These are phyloP conservation scores for Argentina anserina DNA, from an alignment of 306 rosid species.

Conservation along the genomic window DNA sequence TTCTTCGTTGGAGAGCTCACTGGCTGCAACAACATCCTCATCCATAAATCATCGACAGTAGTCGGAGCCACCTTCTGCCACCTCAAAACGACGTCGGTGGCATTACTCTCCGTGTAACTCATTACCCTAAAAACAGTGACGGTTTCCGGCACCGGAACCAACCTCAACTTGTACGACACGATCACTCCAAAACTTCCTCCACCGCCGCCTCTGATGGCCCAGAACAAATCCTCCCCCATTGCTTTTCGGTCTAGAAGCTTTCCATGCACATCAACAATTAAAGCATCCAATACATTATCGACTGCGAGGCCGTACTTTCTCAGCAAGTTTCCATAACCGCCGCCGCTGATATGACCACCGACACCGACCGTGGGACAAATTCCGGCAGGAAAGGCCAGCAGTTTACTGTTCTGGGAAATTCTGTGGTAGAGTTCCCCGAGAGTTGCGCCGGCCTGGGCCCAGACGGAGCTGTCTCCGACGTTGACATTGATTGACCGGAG, in stretches of 20 bases:
- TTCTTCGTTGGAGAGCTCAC: conserved; percentile 41
- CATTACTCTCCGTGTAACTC: conserved; percentile 31
- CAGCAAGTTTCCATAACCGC: conserved; percentile 79
- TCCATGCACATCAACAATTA: conserved; percentile 57
- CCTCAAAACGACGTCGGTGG: conserved; percentile 51
- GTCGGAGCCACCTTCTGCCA: conserved; percentile 67
- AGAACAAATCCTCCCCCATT: conserved; percentile 82
- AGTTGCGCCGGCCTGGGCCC: conserved; percentile 64
- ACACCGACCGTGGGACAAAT: conserved; percentile 68
- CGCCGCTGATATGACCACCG: conserved; percentile 78
- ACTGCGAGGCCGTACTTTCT: conserved; percentile 61
- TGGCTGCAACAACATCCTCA: conserved; percentile 55
- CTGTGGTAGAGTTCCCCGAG: conserved; percentile 69
- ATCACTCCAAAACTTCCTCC: conserved; percentile 75
- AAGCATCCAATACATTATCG: conserved; percentile 62
- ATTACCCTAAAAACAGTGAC: conserved; percentile 48
- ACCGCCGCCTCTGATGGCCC: conserved; percentile 84
- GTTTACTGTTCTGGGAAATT: conserved; percentile 58
- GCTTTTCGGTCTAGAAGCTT: conserved; percentile 40
- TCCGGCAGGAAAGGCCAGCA: conserved; percentile 66
- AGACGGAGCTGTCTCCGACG: conserved; percentile 34
- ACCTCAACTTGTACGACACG: conserved; percentile 45
- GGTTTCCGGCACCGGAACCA: conserved; percentile 51
- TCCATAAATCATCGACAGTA: conserved; percentile 41
- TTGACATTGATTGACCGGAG: conserved; percentile 48